Evolutionary conservation across 345 rosid genomes (phyloP).

Genomic region (Dipteronia sinensis): DNA sequence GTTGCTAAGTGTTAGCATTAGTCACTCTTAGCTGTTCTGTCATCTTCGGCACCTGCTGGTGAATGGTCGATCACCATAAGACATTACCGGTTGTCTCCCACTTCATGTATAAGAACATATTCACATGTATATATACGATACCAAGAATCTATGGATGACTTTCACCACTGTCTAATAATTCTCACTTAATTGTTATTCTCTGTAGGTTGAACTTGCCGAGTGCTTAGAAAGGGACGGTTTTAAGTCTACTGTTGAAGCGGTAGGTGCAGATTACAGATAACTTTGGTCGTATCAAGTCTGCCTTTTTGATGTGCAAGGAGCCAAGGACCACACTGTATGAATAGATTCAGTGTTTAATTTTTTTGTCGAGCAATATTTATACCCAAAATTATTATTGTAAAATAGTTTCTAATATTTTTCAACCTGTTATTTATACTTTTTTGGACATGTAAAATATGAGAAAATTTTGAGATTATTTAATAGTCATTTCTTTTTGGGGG

Average conservation of each 20-base stretch:
- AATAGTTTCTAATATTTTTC: background rate
- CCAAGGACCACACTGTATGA: background rate
- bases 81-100: background rate
- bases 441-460: conserved; percentile 9
- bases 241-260: conserved; percentile 79
- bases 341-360: background rate
- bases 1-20: too few relatives aligned
- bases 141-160: background rate
- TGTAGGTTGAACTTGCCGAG: conserved; percentile 76
- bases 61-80: background rate
- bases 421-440: too few relatives aligned
- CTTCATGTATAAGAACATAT: background rate
- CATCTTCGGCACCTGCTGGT: background rate
- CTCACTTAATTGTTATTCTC: background rate
- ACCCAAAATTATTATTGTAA: background rate
- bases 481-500: too few relatives aligned
- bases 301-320: background rate
- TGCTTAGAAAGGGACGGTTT: conserved; percentile 94
- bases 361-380: conserved; percentile 2
- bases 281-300: background rate
- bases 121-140: background rate
- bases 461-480: background rate
- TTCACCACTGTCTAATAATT: background rate
- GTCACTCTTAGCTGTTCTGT: too few relatives aligned
- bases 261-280: conserved; percentile 84